Base-by-base conservation (phyloP, 768 basidiomycete genomes). In the Auricularia sp. region DNA sequence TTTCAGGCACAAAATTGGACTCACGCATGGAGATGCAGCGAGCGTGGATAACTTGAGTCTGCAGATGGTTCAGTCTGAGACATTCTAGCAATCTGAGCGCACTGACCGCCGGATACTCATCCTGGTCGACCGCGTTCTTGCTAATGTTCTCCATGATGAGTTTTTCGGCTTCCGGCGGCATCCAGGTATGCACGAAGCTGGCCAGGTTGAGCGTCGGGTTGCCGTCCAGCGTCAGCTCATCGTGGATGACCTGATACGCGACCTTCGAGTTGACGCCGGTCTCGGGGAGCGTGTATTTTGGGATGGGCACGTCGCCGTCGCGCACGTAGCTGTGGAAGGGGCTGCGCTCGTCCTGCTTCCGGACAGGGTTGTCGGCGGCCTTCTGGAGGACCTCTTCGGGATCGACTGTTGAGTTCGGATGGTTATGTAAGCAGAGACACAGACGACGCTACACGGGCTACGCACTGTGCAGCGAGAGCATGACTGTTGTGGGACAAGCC, bases 91-190 rank as follows among this genome's bases (percentile, higher is more conserved):
- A 73, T 8, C 39, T 42, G 58, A 68, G 77, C 81, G 82, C 29
- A 0, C 82, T 83, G 65, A 80, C 79, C 2, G 70, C 70, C 16
- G 87, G 86, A 71, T 88, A 88, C 70, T 89, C 87, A 66, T 87
- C 87, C 68, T 83, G 81, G 70, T 88, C 87, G 44, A 87, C 86
- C 37, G 88, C 73, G 71, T 88, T 88, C 74, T 87, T 87, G 70
- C 78, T 78, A 64, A 86, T 78, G 71, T 87, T 86, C 74, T 88
- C 87, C 63, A 78, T 66, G 80, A 86, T 83, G 63, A 88, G 79
- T 68, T 80, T 81, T 67, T 82, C 74, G 33, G 79, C 83, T 47
- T 77, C 68, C 10, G 76, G 75, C 36, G 82, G 80, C 83, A 85
- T 85, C 81, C 82, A 85, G 1, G 86, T 88, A 63, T 85, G 79